Conservation (phyloP, 495 filamentous ascomycete genomes). For the Aspergillus biplanus region DNA sequence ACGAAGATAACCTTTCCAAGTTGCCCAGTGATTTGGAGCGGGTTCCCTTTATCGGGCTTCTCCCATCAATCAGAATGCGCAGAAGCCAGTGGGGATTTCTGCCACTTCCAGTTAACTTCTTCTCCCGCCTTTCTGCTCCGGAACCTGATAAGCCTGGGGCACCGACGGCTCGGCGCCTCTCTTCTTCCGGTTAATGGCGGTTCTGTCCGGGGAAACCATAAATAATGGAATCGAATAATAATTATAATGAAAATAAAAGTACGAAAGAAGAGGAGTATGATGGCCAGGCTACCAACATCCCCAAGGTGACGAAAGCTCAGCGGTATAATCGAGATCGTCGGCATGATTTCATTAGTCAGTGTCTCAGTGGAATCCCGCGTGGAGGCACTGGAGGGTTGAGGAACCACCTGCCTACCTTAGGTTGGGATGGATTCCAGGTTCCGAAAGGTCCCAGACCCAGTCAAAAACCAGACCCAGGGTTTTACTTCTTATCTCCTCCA, state of each 20-base stretch:
- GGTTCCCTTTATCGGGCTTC: conserved; percentile 21
- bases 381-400: too few species aligned
- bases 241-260: background rate
- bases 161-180: conserved; percentile 14
- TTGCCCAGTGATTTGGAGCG: conserved; percentile 4
- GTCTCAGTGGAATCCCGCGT: too few species aligned
- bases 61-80: conserved; percentile 20
- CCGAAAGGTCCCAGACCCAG: too few species aligned
- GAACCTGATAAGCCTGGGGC: conserved; percentile 17
- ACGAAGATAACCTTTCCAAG: conserved; percentile 12
- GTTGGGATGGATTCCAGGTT: too few species aligned
- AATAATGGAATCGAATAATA: too few species aligned
- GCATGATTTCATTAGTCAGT: too few species aligned
- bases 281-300: too few species aligned
- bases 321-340: too few species aligned
- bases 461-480: too few species aligned
- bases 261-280: background rate
- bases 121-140: background rate
- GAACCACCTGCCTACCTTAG: too few species aligned
- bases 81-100: background rate
- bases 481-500: too few species aligned
- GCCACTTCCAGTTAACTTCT: background rate
- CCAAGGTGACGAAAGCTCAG: too few species aligned
- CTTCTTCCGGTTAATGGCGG: conserved; percentile 7
- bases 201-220: conserved; percentile 2